Base-by-base conservation (phyloP, 139 green algal genomes). In the Volvox africanus region DNA sequence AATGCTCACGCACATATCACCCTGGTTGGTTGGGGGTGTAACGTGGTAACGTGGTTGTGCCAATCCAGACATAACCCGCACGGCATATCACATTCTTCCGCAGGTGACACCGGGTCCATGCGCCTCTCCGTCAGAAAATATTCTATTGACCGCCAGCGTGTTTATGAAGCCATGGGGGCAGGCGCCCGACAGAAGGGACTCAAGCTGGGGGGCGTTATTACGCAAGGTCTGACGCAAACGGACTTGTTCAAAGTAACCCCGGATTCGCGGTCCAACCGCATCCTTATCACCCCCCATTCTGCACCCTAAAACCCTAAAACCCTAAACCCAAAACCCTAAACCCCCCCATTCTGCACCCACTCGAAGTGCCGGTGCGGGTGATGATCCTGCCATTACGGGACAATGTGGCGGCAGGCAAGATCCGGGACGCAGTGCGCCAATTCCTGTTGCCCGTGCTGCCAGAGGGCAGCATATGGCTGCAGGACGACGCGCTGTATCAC, bases 401-500 rank as follows among this genome's bases (percentile, higher is more conserved):
- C 37, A 14, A 36, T 0, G 76, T 62, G 50, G 93, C 88, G 1
- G 75, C 92, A 0, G 24, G 17, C 61, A n/a, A 62, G 62, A 89
- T 96, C 77, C 26, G 55, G 1, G 71, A 69, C 1, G 86, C 92
- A 1, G 86, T 96, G 33, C 61, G 67, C 33, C 36, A 94, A 26
- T 36, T 95, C 75, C 75, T 94, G 78, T 87, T 95, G 81, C 81
- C 94, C 13, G 62, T 93, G 44, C 77, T 94, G 61, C 55, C 92
- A 0, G 80, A 86, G 30, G 91, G 86, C 33, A 92, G 82, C 35
- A 37, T 96, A 1, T 97, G 96, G 96, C 76, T 93, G 92, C 96
- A 97, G 92, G 92, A 97, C 88, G 28, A 61, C 20, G 1, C 35
- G 5, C 44, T 96, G 22, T 95, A 94, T 77, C 96, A 97, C 89